Base-by-base conservation (phyloP, 192 early-diverging fungal genomes). In the Coemansia sp. region DNA sequence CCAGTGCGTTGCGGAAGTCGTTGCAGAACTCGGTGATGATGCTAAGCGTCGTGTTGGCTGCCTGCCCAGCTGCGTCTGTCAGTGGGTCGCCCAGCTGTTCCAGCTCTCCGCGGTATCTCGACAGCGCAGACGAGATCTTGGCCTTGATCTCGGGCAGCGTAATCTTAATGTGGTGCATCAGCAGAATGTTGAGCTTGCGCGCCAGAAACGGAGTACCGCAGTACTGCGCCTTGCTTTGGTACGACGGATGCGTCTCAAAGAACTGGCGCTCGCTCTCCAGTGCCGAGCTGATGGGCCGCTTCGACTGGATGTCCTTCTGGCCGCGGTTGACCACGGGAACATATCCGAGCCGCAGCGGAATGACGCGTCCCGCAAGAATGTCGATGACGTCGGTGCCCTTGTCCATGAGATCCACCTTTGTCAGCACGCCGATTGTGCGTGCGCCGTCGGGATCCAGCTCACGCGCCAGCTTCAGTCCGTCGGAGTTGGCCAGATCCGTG, bases 321-420 rank as follows among this genome's bases (percentile, higher is more conserved):
- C 97, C 97, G 66, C 98, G 91, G 85, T 99, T 99, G 40, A 99
- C 95, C 26, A 99, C 98, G 11, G 98, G 96, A 12, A 99, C 98
- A 75, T 98, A 99, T 37, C 96, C 96, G 12, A 99, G 85, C 23
- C 95, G 88, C 66, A 99, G 87, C 4, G 97, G 98, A 84, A 99
- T 99, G 21, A 98, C 89, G 12, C 98, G 86, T 3, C 94, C 94
- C 10, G 97, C 96, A 72, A 99, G 87, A 76, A 99, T 98, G 72
- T 99, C 98, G 48, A 99, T 95, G 10, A 99, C 97, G 81, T 99
- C 98, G 15, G 98, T 99, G 42, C 98, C 98, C 77, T 89, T 85
- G 84, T 99, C 98, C 98, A 99, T 99, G 65, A 99, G 85, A 82
- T 99, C 98, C 64, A 99, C 87, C 83, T 99, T 99, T 70, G 98